phyloP scores from a whole-genome alignment of 164 flowering plant genomes.

The Aristolochia fimbriata region DNA sequence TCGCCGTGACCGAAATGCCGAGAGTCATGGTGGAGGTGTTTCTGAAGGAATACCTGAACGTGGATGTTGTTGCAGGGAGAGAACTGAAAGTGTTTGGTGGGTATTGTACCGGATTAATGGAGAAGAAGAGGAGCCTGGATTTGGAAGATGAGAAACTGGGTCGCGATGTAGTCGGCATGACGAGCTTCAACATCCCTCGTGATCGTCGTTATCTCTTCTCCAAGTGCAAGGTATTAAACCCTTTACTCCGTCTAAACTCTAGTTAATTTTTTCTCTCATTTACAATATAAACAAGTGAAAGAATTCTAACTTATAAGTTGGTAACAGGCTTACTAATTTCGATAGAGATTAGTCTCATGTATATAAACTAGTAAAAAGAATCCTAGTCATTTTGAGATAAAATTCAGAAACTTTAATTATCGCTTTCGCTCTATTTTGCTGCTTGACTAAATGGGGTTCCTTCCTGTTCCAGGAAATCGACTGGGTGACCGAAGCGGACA shows the following conservation, averaged over 20 bases:
- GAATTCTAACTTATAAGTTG: no score
- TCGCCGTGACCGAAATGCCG: conserved; percentile 43
- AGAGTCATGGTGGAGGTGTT: conserved; percentile 54
- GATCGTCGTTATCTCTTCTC: neutral
- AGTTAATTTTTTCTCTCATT: no score
- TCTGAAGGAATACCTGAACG: conserved; percentile 35
- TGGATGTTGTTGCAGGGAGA: conserved; percentile 34
- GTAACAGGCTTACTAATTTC: no score
- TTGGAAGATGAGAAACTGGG: conserved; percentile 13
- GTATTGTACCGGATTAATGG: conserved; percentile 33
- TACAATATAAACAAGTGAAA: no score
- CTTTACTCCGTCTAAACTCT: no score
- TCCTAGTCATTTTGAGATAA: no score
- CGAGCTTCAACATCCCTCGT: neutral
- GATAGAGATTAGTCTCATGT: no score
- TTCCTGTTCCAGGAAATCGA: conserved; percentile 29
- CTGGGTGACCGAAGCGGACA: conserved; percentile 25
- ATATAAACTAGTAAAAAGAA: no score
- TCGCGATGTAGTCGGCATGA: neutral
- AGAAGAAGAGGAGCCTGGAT: neutral
- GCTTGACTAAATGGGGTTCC: conserved; percentile 9
- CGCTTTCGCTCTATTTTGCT: no score
- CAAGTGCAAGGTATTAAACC: no score
- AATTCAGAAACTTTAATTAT: no score
- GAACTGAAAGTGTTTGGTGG: conserved; percentile 30